These are phyloP conservation scores for Candida tunisiensis DNA, from an alignment of 1,139 yeast species.

Conservation along the genomic window DNA sequence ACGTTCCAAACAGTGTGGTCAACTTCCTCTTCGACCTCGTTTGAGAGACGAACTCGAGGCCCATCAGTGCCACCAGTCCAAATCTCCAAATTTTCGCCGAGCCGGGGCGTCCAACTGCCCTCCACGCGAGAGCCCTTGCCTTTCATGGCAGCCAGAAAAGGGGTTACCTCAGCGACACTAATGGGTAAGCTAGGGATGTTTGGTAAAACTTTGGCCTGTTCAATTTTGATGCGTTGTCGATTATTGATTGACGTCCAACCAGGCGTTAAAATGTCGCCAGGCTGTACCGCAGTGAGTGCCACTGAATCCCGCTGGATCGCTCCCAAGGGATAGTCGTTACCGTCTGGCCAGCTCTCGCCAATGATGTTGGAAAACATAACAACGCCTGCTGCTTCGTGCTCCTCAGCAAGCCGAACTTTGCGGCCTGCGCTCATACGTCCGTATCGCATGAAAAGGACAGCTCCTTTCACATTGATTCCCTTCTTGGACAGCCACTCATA, in stretches of 20 bases:
- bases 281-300: constrained; percentile 43
- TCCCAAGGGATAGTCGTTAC: constrained; percentile 21
- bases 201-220: constrained; percentile 39
- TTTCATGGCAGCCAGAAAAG: constrained; percentile 29
- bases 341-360: constrained; percentile 16
- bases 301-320: constrained; percentile 48
- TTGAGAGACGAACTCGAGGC: constrained; percentile 22
- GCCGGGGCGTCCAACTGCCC: constrained; percentile 18
- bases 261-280: constrained; percentile 72
- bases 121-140: constrained; percentile 30
- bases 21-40: constrained; percentile 35
- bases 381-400: constrained; percentile 35
- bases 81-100: constrained; percentile 12
- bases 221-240: constrained; percentile 21
- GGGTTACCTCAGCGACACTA: constrained; percentile 50
- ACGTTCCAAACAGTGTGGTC: constrained; percentile 67
- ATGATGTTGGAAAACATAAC: constrained; percentile 32
- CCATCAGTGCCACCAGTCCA: constrained; percentile 22
- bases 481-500: constrained; percentile 25
- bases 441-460: constrained; percentile 45
- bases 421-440: constrained; percentile 36
- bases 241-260: constrained; percentile 45
- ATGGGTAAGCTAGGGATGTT: constrained; percentile 63
- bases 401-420: constrained; percentile 35
- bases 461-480: constrained; percentile 21